A percentile compares a stretch with the other conserved stretches of the same genome.
Evolutionary conservation across 805 yeast species (phyloP).

Genomic region (Candida ponderosae): DNA sequence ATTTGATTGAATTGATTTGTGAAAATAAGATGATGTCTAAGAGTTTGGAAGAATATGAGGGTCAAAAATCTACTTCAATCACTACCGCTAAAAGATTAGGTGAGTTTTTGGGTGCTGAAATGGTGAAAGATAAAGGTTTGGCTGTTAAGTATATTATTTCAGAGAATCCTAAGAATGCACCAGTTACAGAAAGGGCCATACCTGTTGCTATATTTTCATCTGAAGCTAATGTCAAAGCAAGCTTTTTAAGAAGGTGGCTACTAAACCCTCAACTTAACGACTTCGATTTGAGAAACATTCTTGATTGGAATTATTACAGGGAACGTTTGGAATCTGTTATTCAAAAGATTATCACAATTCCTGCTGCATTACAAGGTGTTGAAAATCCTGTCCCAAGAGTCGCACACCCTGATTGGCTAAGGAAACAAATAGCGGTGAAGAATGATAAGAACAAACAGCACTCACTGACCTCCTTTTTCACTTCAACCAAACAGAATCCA

Average conservation of each 20-base stretch:
- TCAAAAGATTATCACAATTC: slow-evolving; percentile 91
- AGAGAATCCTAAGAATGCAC: slow-evolving; percentile 71
- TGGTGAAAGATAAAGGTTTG: slow-evolving; percentile 93
- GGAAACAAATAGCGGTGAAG: slow-evolving; percentile 47
- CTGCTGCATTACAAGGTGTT: slow-evolving; percentile 90
- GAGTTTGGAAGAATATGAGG: slow-evolving; percentile 79
- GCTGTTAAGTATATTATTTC: slow-evolving; percentile 93
- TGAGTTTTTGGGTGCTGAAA: slow-evolving; percentile 90
- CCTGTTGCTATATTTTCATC: slow-evolving; percentile 96
- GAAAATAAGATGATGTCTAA: slow-evolving; percentile 95
- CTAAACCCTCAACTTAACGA: slow-evolving; percentile 66
- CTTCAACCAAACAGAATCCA: slow-evolving; percentile 33
- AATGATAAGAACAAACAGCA: slow-evolving; percentile 71
- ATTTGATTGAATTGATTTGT: slow-evolving; percentile 87
- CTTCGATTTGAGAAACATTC: slow-evolving; percentile 80
- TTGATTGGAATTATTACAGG: slow-evolving; percentile 90
- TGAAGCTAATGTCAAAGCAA: slow-evolving; percentile 59
- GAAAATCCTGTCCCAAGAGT: slow-evolving; percentile 92
- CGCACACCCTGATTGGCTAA: slow-evolving; percentile 90
- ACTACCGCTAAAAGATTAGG: slow-evolving; percentile 92
- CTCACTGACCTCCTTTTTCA: slow-evolving; percentile 51
- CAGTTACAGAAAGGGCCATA: slow-evolving; percentile 92
- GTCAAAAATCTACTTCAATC: slow-evolving; percentile 89
- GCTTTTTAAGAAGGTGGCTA: slow-evolving; percentile 80
- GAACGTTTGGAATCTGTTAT: slow-evolving; percentile 89